Conservation (phyloP, 176 grass and related monocot species). For the Puya raimondii region DNA sequence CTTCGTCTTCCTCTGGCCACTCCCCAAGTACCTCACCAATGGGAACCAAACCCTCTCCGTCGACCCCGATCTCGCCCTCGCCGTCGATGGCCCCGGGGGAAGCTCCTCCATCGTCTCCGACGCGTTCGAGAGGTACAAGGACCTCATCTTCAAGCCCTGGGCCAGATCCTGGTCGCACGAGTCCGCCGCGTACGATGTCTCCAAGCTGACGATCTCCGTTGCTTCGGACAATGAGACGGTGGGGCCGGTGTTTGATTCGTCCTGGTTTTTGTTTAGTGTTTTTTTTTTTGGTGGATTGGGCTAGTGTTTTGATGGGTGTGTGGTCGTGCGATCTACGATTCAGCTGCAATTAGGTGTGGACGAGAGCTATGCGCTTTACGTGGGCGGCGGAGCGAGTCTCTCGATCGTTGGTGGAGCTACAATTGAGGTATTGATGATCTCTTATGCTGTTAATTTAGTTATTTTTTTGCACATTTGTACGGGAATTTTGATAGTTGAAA, state of each 20-base stretch:
- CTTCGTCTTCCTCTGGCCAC: constrained; percentile 67
- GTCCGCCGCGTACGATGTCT: constrained; percentile 30
- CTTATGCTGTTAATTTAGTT: background rate
- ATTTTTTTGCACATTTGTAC: background rate
- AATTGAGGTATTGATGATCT: constrained; percentile 44
- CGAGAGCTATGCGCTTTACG: constrained; percentile 75
- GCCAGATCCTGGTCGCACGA: constrained; percentile 22
- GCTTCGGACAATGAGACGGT: constrained; percentile 71
- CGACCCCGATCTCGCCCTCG: constrained; percentile 58
- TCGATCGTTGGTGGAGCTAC: constrained; percentile 72
- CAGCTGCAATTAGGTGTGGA: constrained; percentile 74
- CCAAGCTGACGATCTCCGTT: constrained; percentile 57
- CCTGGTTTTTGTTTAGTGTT: background rate
- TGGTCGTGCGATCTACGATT: constrained; percentile 9
- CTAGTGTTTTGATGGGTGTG: background rate
- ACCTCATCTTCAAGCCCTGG: constrained; percentile 57
- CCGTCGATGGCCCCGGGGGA: constrained; percentile 26
- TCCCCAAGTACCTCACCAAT: constrained; percentile 44
- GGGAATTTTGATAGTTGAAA: background rate
- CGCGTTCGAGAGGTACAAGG: constrained; percentile 60
- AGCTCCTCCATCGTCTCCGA: constrained; percentile 35
- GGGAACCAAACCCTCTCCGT: constrained; percentile 44
- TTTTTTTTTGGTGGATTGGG: background rate
- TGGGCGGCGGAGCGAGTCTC: constrained; percentile 24
- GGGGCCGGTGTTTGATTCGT: background rate